Evolutionary conservation across 257 asterid species (phyloP), one percentile per base, ranked within the genome.

Genomic region (Gentiana dahurica): DNA sequence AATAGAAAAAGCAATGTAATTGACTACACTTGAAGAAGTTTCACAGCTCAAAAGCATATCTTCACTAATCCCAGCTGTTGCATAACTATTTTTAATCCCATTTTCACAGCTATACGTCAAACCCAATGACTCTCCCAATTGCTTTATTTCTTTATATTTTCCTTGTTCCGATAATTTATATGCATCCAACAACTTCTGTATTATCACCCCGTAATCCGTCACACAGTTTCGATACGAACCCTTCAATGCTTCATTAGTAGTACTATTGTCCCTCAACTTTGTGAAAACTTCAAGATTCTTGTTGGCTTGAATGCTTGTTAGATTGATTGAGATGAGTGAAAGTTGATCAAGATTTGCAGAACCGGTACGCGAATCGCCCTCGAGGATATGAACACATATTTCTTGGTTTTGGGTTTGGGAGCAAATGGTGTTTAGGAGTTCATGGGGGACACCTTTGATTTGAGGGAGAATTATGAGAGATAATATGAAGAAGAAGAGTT

Each of bases 351-450:
- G 71, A 32, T 60, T 53, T 32, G 65, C 48, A 47, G 37, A 66
- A 6, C 0, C 4, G 2, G 66, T 59, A 0, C 11, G 3, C 3
- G 58, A 58, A 60, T 66, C 65, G 15, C 2, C 47, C 47, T 59
- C 51, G 5, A 66, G 71, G 15, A 66, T 54, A 43, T 47, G 41
- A 0, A 59, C 41, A 48, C 71, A 66, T 35, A 43, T 54, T 60
- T 66, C 71, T 59, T 66, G 53, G 11, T 54, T 66, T 57, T 66
- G 61, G 24, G 71, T 59, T 48, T 38, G 65, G 37, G 71, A 53
- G 50, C 71, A 66, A 6, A 66, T 66, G 62, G 45, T 33, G 48
- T 60, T 5, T 55, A 66, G 34, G 55, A 34, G 53, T 5, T 59
- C 57, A 32, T 36, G 32, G 5, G 15, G 37, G 39, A 69, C 52